A percentile compares a stretch with the other conserved stretches of the same genome.
Evolutionary conservation across 2,329 filamentous ascomycete species (phyloP).

Genomic region (Aureobasidium sp.): DNA sequence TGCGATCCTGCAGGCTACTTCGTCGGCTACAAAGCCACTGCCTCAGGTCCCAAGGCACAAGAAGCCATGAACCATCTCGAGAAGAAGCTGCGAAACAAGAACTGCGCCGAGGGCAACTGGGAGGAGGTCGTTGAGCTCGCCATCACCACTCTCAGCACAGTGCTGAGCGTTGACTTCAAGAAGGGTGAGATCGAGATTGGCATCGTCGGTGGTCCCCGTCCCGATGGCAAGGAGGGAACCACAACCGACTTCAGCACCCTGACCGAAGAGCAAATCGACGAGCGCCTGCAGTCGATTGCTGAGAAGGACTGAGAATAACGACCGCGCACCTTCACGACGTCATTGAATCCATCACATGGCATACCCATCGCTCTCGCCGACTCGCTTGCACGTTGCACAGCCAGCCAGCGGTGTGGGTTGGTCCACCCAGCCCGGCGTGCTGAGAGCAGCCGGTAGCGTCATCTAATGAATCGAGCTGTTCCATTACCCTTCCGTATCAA

Average conservation of each 20-base stretch:
- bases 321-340: constrained; percentile 10
- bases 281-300: constrained; percentile 92
- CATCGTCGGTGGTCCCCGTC: constrained; percentile 81
- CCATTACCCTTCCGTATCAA: constrained; percentile 11
- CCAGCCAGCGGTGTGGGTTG: neutral
- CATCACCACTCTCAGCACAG: constrained; percentile 89
- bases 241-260: constrained; percentile 75
- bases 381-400: neutral
- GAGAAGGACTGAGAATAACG: constrained; percentile 76
- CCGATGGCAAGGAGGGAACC: constrained; percentile 76
- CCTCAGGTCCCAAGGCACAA: constrained; percentile 95
- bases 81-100: constrained; percentile 99
- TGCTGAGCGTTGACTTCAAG: constrained; percentile 99
- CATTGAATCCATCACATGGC: constrained; percentile 7
- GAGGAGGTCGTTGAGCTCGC: constrained; percentile 96
- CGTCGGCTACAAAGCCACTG: constrained; percentile 96
- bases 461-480: constrained; percentile 12
- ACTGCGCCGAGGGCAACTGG: constrained; percentile 84
- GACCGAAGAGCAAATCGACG: constrained; percentile 97
- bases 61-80: constrained; percentile 97
- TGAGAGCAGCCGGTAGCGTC: neutral
- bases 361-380: constrained; percentile 13
- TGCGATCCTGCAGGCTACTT: constrained; percentile 98
- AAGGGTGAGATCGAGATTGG: constrained; percentile 98
- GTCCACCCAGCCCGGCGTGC: neutral